Evolutionary conservation across 352 stramenopile genomes (phyloP).

Genomic region (Phytophthora chlamydospora): DNA sequence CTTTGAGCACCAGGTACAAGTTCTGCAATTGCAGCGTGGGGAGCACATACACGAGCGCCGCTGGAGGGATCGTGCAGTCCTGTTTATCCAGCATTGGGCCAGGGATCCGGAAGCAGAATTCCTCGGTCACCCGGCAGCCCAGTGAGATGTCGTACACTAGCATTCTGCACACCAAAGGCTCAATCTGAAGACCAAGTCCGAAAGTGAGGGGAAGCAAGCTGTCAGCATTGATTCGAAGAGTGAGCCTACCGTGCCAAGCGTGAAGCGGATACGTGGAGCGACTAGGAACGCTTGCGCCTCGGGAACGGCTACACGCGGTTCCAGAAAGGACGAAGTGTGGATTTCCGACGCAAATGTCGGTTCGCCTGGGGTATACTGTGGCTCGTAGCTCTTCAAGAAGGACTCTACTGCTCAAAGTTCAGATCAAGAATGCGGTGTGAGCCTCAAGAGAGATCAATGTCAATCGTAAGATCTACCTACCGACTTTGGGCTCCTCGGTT

Average conservation of each 20-base stretch:
- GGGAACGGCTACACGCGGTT: constrained; percentile 52
- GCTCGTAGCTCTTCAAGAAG: constrained; percentile 73
- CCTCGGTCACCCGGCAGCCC: constrained; percentile 62
- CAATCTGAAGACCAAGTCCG: constrained; percentile 42
- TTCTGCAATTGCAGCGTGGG: constrained; percentile 54
- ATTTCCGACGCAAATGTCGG: constrained; percentile 60
- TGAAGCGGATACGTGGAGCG: constrained; percentile 47
- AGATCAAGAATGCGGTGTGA: background rate
- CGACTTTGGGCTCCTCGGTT: constrained; percentile 12
- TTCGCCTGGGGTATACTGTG: constrained; percentile 44
- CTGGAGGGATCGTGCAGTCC: constrained; percentile 16
- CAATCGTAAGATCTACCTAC: constrained; percentile 9
- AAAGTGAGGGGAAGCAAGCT: background rate
- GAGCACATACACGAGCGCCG: constrained; percentile 62
- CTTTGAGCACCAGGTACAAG: constrained; percentile 70
- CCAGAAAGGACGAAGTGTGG: constrained; percentile 40
- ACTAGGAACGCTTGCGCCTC: constrained; percentile 61
- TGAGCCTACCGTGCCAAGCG: constrained; percentile 51
- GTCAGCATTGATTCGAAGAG: background rate
- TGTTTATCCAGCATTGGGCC: constrained; percentile 24
- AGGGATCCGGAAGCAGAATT: constrained; percentile 65
- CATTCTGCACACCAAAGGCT: constrained; percentile 65
- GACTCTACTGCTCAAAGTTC: constrained; percentile 29
- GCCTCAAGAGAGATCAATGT: too few species aligned
- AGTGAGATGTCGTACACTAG: constrained; percentile 67